These are phyloP conservation scores for Begonia masoniana DNA, from an alignment of 306 rosid genomes.

Conservation along the genomic window DNA sequence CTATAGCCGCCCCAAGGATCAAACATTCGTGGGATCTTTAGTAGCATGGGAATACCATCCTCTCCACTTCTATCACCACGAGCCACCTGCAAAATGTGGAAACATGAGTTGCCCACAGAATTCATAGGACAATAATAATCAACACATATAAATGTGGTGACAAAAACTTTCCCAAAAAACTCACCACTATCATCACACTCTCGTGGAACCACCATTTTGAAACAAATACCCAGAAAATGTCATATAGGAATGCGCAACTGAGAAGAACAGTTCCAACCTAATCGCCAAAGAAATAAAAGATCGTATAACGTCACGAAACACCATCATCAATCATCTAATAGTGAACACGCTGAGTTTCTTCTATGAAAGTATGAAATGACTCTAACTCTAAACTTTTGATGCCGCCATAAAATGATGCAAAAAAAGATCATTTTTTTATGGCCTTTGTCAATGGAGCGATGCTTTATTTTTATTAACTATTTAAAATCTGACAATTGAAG, in stretches of 20 bases:
- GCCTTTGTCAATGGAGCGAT: no score
- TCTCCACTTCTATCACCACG: slow-evolving; percentile 97
- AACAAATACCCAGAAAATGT: slow-evolving; percentile 96
- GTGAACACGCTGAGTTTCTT: no score
- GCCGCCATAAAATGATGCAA: no score
- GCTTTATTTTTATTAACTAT: no score
- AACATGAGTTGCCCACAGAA: no score
- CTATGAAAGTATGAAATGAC: no score
- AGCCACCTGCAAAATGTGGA: slow-evolving; percentile 55
- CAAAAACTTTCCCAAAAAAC: slow-evolving; percentile 13
- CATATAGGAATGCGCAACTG: slow-evolving; percentile 86
- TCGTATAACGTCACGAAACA: background rate
- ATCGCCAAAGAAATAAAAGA: slow-evolving; percentile 7
- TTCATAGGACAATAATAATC: no score
- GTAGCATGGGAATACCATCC: slow-evolving; percentile 98
- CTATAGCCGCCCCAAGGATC: slow-evolving; percentile 99
- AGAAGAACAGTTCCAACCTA: slow-evolving; percentile 99
- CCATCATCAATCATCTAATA: background rate
- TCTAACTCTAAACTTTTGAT: no score
- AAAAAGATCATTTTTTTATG: no score
- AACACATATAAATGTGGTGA: no score
- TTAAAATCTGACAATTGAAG: no score
- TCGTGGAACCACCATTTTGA: slow-evolving; percentile 96
- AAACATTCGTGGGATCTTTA: slow-evolving; percentile 89
- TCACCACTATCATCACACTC: slow-evolving; percentile 99